phyloP scores from a whole-genome alignment of 2,329 filamentous ascomycete species.

The Monosporascus sp. region DNA sequence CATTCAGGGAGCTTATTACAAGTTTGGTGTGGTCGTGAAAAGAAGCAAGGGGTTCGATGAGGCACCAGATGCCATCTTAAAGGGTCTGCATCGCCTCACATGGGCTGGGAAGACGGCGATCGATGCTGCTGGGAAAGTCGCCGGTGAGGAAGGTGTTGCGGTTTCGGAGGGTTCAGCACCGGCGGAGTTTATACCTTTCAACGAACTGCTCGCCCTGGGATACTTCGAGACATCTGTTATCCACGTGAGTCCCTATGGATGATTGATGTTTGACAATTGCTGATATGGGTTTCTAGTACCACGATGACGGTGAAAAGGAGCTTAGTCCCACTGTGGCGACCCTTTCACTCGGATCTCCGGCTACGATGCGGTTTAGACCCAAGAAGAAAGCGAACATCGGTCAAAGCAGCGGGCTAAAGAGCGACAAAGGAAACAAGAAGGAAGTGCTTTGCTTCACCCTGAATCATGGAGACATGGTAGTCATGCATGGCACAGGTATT shows the following conservation, averaged over 20 bases:
- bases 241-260: conserved; percentile 33
- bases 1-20: conserved; percentile 57
- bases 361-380: conserved; percentile 53
- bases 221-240: conserved; percentile 60
- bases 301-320: conserved; percentile 62
- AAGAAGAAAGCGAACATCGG: conserved; percentile 35
- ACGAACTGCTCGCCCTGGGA: conserved; percentile 58
- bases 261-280: neutral
- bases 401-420: conserved; percentile 14
- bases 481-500: conserved; percentile 58
- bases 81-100: conserved; percentile 46
- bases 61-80: conserved; percentile 43
- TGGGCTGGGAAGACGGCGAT: conserved; percentile 48
- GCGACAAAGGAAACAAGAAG: conserved; percentile 24
- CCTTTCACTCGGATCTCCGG: conserved; percentile 53
- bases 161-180: conserved; percentile 16
- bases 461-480: conserved; percentile 58
- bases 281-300: conserved; percentile 37
- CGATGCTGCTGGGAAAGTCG: conserved; percentile 13
- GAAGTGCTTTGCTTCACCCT: conserved; percentile 37
- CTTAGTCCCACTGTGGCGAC: conserved; percentile 60
- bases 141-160: conserved; percentile 1
- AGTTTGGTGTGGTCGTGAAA: conserved; percentile 55
- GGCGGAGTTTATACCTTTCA: conserved; percentile 42
- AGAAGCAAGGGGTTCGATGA: conserved; percentile 42